phyloP scores from a whole-genome alignment of 139 green algal genomes.

The Trebouxia sp. region DNA sequence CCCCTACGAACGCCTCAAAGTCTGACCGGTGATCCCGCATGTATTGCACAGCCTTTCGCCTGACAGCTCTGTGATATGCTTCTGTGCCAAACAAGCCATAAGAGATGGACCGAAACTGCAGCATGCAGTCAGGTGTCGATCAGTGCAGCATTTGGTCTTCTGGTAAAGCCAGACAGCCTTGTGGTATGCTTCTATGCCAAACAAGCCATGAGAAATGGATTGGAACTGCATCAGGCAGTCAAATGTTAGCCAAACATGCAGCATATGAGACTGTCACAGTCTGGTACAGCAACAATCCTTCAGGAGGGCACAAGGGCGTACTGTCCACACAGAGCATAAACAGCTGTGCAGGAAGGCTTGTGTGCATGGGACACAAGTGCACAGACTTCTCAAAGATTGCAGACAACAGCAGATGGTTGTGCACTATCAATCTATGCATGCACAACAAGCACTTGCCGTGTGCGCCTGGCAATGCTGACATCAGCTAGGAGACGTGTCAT shows the following conservation, averaged over 20 bases:
- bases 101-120: conserved; percentile 64
- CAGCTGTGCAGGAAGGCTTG: too few species aligned
- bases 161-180: conserved; percentile 45
- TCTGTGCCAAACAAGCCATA: conserved; percentile 62
- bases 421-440: background rate
- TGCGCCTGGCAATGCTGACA: background rate
- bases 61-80: conserved; percentile 52
- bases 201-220: conserved; percentile 58
- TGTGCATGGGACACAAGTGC: too few species aligned
- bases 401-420: too few species aligned
- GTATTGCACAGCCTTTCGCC: conserved; percentile 49
- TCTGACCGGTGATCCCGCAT: conserved; percentile 38
- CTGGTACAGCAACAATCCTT: too few species aligned
- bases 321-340: too few species aligned
- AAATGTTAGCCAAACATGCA: too few species aligned
- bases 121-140: background rate
- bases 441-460: background rate
- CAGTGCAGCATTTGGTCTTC: too few species aligned
- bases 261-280: too few species aligned
- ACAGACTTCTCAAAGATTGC: too few species aligned
- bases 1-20: conserved; percentile 57
- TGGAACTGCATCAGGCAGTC: conserved; percentile 64
- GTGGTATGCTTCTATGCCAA: conserved; percentile 55
- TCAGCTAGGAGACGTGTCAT: background rate
- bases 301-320: too few species aligned